These are phyloP conservation scores for Xylariaceae sp. DNA, from an alignment of 2,329 filamentous ascomycete genomes.

Conservation along the genomic window DNA sequence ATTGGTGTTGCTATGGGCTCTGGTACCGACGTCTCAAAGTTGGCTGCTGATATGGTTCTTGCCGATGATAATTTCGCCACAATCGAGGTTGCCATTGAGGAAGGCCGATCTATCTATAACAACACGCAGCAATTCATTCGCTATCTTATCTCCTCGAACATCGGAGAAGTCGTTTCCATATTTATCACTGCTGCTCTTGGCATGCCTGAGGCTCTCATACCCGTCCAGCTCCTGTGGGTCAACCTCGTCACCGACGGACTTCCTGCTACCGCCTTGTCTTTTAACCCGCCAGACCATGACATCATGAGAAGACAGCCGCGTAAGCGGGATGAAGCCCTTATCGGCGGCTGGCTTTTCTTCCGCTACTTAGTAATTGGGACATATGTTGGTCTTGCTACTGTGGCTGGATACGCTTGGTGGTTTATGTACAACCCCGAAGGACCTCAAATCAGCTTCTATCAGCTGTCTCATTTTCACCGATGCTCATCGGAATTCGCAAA, in stretches of 20 bases:
- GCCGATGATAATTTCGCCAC: constrained; percentile 99
- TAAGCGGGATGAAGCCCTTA: constrained; percentile 90
- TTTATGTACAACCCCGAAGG: constrained; percentile 95
- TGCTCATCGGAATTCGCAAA: constrained; percentile 86
- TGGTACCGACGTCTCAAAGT: constrained; percentile 94
- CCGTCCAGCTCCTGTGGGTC: constrained; percentile 97
- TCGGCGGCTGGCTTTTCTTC: constrained; percentile 96
- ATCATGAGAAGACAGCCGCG: constrained; percentile 93
- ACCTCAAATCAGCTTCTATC: constrained; percentile 88
- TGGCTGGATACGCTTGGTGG: constrained; percentile 99
- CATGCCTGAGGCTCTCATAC: constrained; percentile 96
- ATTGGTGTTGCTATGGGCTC: constrained; percentile 99
- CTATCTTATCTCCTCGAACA: constrained; percentile 98
- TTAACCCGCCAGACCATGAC: constrained; percentile 98
- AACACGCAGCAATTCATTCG: constrained; percentile 99
- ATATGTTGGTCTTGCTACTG: constrained; percentile 93
- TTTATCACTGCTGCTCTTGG: constrained; percentile 95
- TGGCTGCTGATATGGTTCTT: constrained; percentile 98
- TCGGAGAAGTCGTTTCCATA: constrained; percentile 98
- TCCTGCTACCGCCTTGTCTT: constrained; percentile 92
- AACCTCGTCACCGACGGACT: constrained; percentile 98
- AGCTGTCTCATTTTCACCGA: constrained; percentile 91
- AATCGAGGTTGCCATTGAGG: constrained; percentile 93
- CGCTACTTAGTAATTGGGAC: constrained; percentile 95
- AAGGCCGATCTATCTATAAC: constrained; percentile 98